phyloP scores from a whole-genome alignment of 306 rosid genomes.

The Cyamopsis tetragonoloba region DNA sequence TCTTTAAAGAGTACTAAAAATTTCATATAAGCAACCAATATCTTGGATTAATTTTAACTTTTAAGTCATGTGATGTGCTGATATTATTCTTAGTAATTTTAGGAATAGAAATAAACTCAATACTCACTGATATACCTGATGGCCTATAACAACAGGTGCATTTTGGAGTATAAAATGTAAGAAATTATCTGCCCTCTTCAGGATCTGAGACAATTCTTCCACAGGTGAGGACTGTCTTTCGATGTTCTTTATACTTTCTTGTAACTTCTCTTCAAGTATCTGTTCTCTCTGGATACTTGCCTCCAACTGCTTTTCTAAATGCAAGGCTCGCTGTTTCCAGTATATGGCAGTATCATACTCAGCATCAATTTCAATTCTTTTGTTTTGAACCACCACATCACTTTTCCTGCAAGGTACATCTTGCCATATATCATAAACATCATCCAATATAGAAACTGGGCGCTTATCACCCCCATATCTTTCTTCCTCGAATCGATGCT shows the following conservation, averaged over 20 bases:
- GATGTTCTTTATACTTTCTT: conserved; percentile 55
- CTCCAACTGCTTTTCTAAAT: conserved; percentile 58
- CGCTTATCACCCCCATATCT: conserved; percentile 62
- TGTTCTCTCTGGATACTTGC: conserved; percentile 73
- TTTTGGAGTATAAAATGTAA: conserved; percentile 86
- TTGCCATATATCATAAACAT: conserved; percentile 66
- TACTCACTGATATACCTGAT: conserved; percentile 58
- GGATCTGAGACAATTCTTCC: conserved; percentile 78
- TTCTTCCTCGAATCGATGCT: conserved; percentile 70
- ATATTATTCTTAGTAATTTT: background rate
- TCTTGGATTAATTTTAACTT: background rate
- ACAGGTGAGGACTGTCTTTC: conserved; percentile 81
- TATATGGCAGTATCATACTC: conserved; percentile 62
- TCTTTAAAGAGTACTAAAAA: background rate
- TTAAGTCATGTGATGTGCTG: background rate
- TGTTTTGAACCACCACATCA: conserved; percentile 51
- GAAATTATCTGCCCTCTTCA: conserved; percentile 84
- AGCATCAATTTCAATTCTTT: conserved; percentile 65
- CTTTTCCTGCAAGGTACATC: conserved; percentile 52
- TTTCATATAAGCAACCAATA: background rate
- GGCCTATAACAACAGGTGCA: conserved; percentile 90
- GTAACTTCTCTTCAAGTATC: conserved; percentile 49
- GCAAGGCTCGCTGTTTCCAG: conserved; percentile 67
- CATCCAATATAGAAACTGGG: conserved; percentile 74
- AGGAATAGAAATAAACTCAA: background rate